Evolutionary conservation across 306 rosid species (phyloP).

Genomic region (Vicia villosa): DNA sequence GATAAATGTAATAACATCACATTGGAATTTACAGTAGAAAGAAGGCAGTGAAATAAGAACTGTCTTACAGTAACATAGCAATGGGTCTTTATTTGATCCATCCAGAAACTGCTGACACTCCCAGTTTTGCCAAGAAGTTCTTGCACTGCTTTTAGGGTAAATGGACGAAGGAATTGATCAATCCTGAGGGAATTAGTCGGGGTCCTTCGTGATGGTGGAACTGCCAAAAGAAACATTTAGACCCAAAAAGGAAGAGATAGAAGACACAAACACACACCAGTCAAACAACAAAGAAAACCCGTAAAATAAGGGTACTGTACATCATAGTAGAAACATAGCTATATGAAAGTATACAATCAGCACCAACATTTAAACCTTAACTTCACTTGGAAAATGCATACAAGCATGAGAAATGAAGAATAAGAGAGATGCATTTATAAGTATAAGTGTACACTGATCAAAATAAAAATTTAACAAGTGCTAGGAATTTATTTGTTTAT

Average conservation of each 20-base stretch:
- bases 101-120: conserved; percentile 79
- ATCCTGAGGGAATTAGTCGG: conserved; percentile 86
- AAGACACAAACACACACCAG: not conserved
- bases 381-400: conserved; percentile 3
- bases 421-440: not conserved
- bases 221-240: conserved; percentile 52
- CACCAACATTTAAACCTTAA: not conserved
- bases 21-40: not conserved
- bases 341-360: conserved; percentile 11
- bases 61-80: conserved; percentile 91
- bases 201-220: conserved; percentile 75
- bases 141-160: conserved; percentile 95
- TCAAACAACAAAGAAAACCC: conserved; percentile 12
- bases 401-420: not conserved
- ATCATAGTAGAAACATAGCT: conserved; percentile 1
- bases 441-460: conserved; percentile 8
- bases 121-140: conserved; percentile 93
- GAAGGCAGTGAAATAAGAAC: conserved; percentile 25
- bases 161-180: conserved; percentile 90
- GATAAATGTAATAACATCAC: not conserved
- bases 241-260: conserved; percentile 13
- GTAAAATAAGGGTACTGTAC: not conserved
- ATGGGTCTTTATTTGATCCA: conserved; percentile 99
- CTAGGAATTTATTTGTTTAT: not conserved
- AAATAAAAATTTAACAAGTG: not conserved